Base-by-base conservation (phyloP, 2,329 filamentous ascomycete genomes). In the Penicillium occitanis region DNA sequence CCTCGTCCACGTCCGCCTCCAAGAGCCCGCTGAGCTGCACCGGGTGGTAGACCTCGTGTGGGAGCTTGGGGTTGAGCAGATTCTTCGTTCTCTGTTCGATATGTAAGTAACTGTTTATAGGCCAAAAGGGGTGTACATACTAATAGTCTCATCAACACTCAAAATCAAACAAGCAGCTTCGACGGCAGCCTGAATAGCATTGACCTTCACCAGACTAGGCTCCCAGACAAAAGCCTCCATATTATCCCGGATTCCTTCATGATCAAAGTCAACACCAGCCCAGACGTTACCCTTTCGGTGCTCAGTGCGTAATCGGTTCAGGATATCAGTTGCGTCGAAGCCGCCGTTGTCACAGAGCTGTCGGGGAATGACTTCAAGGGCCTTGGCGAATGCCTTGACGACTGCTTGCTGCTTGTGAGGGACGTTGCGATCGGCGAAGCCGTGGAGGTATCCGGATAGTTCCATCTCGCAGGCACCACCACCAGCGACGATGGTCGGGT, bases 321-420 rank as follows among this genome's bases (percentile, higher is more conserved):
- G 88, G 71, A 99, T 97, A 76, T 99, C 95, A 61, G 95, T 99
- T 30, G 95, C 93, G 76, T 99, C 95, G 77, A 99, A 98, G 69
- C 95, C 95, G 65, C 95, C 95, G 76, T 99, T 99, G 83, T 99
- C 95, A 83, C 95, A 99, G 68, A 99, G 86, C 82, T 98, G 95
- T 74, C 95, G 90, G 25, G 95, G 95, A 72, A 99, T 96, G 68
- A 98, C 90, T 82, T 99, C 95, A 64, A 99, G 87, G 0, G 95
- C 95, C 84, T 97, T 97, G 73, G 95, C 95, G 73, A 98, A 98
- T 5, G 92, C 91, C 84, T 98, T 98, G 85, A 99, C 95, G 74
- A 99, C 93, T 65, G 92, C 88, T 82, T 99, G 95, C 79, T 98
- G 94, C 86, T 98, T 98, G 85, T 96, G 88, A 4, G 90, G 87